Evolutionary conservation across 331 rosid species (phyloP).

Genomic region (Malus hybrid): DNA sequence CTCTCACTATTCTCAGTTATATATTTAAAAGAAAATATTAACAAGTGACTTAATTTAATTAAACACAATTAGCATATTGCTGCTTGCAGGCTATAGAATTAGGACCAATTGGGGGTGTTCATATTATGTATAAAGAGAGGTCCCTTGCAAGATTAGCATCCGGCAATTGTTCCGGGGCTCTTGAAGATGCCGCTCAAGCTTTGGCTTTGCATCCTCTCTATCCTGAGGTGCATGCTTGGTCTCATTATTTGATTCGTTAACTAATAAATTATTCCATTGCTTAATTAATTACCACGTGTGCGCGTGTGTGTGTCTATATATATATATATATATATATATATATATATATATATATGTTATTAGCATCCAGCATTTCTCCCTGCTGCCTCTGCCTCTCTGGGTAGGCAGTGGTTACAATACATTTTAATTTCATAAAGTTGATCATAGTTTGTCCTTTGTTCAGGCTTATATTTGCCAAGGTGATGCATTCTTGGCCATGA

Average conservation of each 20-base stretch:
- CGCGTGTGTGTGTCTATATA: no score
- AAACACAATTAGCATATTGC: background rate
- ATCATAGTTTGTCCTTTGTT: slow-evolving; percentile 7
- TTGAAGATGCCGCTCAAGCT: slow-evolving; percentile 67
- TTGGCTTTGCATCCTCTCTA: slow-evolving; percentile 46
- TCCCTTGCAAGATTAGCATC: slow-evolving; percentile 57
- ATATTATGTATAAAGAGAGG: slow-evolving; percentile 62
- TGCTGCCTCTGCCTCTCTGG: background rate
- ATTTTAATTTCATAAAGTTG: background rate
- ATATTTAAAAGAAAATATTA: no score
- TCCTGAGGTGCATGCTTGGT: slow-evolving; percentile 48
- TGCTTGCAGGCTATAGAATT: slow-evolving; percentile 56
- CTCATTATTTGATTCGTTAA: no score
- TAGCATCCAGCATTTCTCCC: background rate
- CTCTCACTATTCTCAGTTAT: no score
- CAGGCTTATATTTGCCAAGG: slow-evolving; percentile 87
- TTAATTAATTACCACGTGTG: background rate
- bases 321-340: no score
- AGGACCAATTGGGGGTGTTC: slow-evolving; percentile 68
- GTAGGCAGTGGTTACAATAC: background rate
- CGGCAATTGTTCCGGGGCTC: slow-evolving; percentile 63
- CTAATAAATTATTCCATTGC: no score
- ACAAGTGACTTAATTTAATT: background rate
- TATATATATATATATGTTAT: background rate
- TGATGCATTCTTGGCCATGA: slow-evolving; percentile 58